A percentile compares a stretch with the other conserved stretches of the same genome.
Evolutionary conservation across 768 basidiomycete species (phyloP).

Genomic region (Phanerochaete carnosa): DNA sequence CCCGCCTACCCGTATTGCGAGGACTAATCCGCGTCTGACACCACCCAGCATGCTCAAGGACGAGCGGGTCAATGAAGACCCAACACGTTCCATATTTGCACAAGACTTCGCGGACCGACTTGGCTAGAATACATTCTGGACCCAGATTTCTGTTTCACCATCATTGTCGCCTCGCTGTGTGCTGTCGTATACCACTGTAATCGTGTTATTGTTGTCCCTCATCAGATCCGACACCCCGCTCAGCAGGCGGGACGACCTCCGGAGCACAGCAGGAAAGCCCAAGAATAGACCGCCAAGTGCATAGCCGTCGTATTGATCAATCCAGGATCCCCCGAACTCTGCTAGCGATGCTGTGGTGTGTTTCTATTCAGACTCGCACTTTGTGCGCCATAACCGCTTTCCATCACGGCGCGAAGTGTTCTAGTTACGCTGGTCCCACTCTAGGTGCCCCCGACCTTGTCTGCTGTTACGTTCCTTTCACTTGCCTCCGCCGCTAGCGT

Average conservation of each 20-base stretch:
- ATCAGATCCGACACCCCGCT: not conserved
- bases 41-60: slow-evolving; percentile 80
- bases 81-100: slow-evolving; percentile 46
- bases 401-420: not conserved
- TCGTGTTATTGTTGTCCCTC: slow-evolving; percentile 8
- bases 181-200: slow-evolving; percentile 9
- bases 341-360: not conserved
- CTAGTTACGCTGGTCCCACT: slow-evolving; percentile 2
- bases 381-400: not conserved
- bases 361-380: not conserved
- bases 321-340: not conserved
- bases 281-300: not conserved
- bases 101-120: slow-evolving; percentile 45
- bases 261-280: not conserved
- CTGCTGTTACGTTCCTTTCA: not conserved
- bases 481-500: not conserved
- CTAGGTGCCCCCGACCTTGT: not conserved
- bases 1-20: slow-evolving; percentile 7
- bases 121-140: slow-evolving; percentile 23
- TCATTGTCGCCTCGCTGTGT: slow-evolving; percentile 1
- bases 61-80: slow-evolving; percentile 62
- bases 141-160: not conserved
- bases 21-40: not conserved
- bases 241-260: not conserved
- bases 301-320: not conserved